phyloP scores from a whole-genome alignment of 805 yeast species.

The Sugiyamaella mastotermitis region DNA sequence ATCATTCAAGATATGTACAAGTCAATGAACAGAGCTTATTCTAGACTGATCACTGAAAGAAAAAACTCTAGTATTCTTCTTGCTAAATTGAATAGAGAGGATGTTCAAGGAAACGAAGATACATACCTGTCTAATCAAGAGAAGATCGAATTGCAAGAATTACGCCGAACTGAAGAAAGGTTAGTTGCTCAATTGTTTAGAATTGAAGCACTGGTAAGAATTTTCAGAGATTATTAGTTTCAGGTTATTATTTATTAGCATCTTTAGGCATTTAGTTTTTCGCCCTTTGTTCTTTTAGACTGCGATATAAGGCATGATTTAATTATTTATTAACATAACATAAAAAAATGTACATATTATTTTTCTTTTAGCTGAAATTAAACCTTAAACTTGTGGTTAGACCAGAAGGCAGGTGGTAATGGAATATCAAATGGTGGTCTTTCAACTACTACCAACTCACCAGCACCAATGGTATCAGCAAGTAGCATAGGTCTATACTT shows the following conservation, averaged over 20 bases:
- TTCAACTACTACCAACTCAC: slow-evolving; percentile 69
- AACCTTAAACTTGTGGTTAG: slow-evolving; percentile 24
- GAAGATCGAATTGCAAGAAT: slow-evolving; percentile 57
- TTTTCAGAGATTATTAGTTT: slow-evolving; percentile 35
- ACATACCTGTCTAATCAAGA: slow-evolving; percentile 72
- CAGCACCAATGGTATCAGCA: slow-evolving; percentile 48
- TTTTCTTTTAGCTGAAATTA: too few relatives aligned
- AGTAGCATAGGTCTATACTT: slow-evolving; percentile 69
- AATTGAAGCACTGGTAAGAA: slow-evolving; percentile 32
- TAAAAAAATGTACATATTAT: too few relatives aligned
- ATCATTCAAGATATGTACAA: slow-evolving; percentile 44
- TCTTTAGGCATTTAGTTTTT: too few relatives aligned
- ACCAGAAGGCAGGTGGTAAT: slow-evolving; percentile 34
- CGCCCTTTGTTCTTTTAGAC: too few relatives aligned
- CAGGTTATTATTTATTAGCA: too few relatives aligned
- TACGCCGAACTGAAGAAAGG: slow-evolving; percentile 32
- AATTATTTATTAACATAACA: not conserved
- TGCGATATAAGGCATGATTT: too few relatives aligned
- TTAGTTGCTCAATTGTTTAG: slow-evolving; percentile 28
- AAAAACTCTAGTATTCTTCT: slow-evolving; percentile 58
- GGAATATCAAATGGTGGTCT: slow-evolving; percentile 54
- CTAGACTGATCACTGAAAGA: slow-evolving; percentile 36
- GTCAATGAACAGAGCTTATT: slow-evolving; percentile 40
- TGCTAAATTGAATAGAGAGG: slow-evolving; percentile 81
- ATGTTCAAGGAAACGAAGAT: slow-evolving; percentile 76